These are phyloP conservation scores for Ophiosphaerella herpotricha DNA, from an alignment of 2,329 filamentous ascomycete genomes.

Conservation along the genomic window DNA sequence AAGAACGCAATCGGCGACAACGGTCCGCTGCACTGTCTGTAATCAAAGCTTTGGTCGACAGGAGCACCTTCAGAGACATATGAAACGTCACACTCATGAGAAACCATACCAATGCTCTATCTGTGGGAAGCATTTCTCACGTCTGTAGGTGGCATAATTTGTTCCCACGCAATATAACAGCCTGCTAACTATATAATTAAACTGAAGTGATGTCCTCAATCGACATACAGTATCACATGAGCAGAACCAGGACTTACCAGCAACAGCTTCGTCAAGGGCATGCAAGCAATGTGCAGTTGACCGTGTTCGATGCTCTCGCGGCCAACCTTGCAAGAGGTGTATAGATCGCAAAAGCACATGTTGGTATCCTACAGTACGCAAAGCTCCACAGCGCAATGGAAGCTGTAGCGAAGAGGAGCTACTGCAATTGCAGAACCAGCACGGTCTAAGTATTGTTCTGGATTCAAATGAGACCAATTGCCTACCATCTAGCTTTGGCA, in stretches of 20 bases:
- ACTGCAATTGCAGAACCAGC: neutral
- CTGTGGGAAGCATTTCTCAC: conserved; percentile 14
- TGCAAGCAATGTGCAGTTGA: conserved; percentile 31
- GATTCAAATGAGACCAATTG: no score
- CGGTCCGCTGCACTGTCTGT: conserved; percentile 7
- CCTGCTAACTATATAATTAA: neutral
- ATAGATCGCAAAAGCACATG: conserved; percentile 22
- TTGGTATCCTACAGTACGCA: conserved; percentile 20
- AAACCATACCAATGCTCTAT: conserved; percentile 13
- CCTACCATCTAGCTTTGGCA: no score
- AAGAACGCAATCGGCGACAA: neutral
- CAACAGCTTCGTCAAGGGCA: conserved; percentile 15
- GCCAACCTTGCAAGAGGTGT: conserved; percentile 29
- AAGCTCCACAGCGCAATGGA: neutral
- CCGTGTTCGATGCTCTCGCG: conserved; percentile 37
- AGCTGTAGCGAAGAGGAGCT: neutral
- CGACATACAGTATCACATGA: conserved; percentile 12
- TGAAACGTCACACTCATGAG: conserved; percentile 17
- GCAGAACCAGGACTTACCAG: neutral
- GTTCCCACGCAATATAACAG: neutral
- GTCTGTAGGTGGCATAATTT: conserved; percentile 1
- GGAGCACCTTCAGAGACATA: conserved; percentile 15
- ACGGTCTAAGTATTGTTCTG: no score
- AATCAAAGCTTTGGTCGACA: conserved; percentile 9
- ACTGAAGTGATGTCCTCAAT: conserved; percentile 1